A percentile compares a stretch with the other conserved stretches of the same genome.
Evolutionary conservation across 176 grass and related monocot species (phyloP).

Genomic region (Zoysia japonica): DNA sequence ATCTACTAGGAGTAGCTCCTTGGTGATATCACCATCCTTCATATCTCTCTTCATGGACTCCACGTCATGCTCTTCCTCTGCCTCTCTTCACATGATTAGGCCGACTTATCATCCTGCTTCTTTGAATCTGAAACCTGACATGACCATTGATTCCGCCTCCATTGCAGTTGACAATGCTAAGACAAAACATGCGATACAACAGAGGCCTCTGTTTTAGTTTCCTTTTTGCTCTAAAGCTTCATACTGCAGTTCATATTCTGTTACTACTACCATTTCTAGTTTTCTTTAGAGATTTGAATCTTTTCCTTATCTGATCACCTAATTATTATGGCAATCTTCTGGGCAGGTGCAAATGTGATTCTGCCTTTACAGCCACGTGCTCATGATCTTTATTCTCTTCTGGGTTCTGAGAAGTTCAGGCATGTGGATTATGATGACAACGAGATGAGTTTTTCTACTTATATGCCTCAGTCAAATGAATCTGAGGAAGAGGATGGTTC

Average conservation of each 20-base stretch:
- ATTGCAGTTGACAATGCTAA: neutral
- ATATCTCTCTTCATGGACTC: too few species aligned
- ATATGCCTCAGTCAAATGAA: constrained; percentile 48
- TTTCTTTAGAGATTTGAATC: constrained; percentile 10
- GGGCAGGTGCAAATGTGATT: constrained; percentile 59
- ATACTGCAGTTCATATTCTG: constrained; percentile 16
- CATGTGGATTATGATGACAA: constrained; percentile 53
- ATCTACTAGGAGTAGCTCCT: too few species aligned
- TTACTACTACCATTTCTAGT: constrained; percentile 26
- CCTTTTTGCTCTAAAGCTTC: constrained; percentile 7
- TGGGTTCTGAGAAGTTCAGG: constrained; percentile 57
- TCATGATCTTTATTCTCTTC: constrained; percentile 49
- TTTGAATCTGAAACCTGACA: too few species aligned
- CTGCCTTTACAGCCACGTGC: constrained; percentile 40
- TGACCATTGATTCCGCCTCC: too few species aligned
- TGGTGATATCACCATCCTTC: too few species aligned
- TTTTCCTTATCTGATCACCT: constrained; percentile 37
- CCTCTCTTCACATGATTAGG: too few species aligned
- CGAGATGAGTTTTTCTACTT: constrained; percentile 44
- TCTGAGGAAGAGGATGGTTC: constrained; percentile 66
- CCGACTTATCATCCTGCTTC: too few species aligned
- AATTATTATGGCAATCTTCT: constrained; percentile 43
- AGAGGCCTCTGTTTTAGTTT: constrained; percentile 16
- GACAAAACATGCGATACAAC: constrained; percentile 32
- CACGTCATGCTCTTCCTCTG: too few species aligned